Base-by-base conservation (phyloP, 441 rosid genomes). In the Manihot esculenta region DNA sequence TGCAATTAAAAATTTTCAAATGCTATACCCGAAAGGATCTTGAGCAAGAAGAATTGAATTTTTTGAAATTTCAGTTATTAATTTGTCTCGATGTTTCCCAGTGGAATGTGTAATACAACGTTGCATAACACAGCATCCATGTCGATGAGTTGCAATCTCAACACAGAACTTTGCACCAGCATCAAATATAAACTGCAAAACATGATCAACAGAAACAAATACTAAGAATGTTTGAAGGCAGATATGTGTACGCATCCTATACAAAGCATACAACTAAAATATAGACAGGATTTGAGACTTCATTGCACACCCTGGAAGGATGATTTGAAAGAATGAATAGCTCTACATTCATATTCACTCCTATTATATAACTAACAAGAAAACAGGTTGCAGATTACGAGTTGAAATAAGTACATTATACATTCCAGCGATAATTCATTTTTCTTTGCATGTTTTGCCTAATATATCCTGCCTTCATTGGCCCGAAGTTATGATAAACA, bases 111-210 rank as follows among this genome's bases (percentile, higher is more conserved):
- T 78, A 75, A 93, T 74, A 71, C 98, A 90, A 30, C 84, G 75
- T 61, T 92, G 97, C 84, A 88, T 79, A 44, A 93, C 97, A 74
- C 92, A 89, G 69, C 97, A 92, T 26, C 98, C 97, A 64, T 90
- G 88, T 12, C 88, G 85, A 81, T 92, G 94, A 67, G 89, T 84
- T 55, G 93, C 98, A 61, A 92, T 86, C 71, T 84, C 87, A 58
- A 84, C 88, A 69, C 91, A 92, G 70, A 80, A 82, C 65, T 73
- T 81, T 50, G 87, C 84, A 65, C 88, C 96, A 59, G 86, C 88
- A 58, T 86, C 84, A 72, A 88, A 84, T 54, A 92, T 81, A 73
- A 90, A 88, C 97, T 92, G 86, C 75, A 75, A 35, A 66, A 67
- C 33, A 66, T 12, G 8, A 70, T 26, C 38, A 61, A 61, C 26